Evolutionary conservation across 768 basidiomycete genomes (phyloP).

Genomic region (Russula compacta): DNA sequence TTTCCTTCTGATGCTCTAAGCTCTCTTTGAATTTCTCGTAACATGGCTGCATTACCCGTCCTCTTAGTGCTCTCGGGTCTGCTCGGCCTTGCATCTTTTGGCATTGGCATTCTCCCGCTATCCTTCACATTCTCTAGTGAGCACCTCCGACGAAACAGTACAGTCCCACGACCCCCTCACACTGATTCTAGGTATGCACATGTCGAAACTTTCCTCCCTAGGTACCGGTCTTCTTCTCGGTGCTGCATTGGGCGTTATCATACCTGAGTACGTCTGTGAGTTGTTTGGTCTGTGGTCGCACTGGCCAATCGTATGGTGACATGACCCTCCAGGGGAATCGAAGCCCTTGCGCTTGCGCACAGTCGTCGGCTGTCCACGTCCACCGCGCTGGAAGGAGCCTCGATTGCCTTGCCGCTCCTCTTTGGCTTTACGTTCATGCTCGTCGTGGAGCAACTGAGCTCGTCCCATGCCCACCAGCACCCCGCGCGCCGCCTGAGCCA

Average conservation of each 20-base stretch:
- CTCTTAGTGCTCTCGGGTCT: slow-evolving; percentile 50
- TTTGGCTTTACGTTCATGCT: slow-evolving; percentile 58
- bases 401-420: slow-evolving; percentile 56
- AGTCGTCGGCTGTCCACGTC: slow-evolving; percentile 25
- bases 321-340: slow-evolving; percentile 53
- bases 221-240: slow-evolving; percentile 84
- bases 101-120: slow-evolving; percentile 66
- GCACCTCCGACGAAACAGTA: slow-evolving; percentile 21
- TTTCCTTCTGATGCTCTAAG: not conserved
- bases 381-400: slow-evolving; percentile 34
- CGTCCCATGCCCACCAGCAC: slow-evolving; percentile 39
- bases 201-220: slow-evolving; percentile 42
- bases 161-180: slow-evolving; percentile 1
- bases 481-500: slow-evolving; percentile 24
- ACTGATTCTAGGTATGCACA: slow-evolving; percentile 28
- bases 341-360: slow-evolving; percentile 40
- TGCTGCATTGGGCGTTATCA: slow-evolving; percentile 82
- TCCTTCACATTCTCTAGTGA: slow-evolving; percentile 62
- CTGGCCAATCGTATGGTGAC: not conserved
- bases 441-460: slow-evolving; percentile 53
- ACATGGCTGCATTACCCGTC: slow-evolving; percentile 30
- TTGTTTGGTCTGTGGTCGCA: not conserved
- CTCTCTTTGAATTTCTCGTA: not conserved
- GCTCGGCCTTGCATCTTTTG: slow-evolving; percentile 56
- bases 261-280: slow-evolving; percentile 70